These are phyloP conservation scores for Panellus pusillus DNA, from an alignment of 768 basidiomycete species.

Conservation along the genomic window DNA sequence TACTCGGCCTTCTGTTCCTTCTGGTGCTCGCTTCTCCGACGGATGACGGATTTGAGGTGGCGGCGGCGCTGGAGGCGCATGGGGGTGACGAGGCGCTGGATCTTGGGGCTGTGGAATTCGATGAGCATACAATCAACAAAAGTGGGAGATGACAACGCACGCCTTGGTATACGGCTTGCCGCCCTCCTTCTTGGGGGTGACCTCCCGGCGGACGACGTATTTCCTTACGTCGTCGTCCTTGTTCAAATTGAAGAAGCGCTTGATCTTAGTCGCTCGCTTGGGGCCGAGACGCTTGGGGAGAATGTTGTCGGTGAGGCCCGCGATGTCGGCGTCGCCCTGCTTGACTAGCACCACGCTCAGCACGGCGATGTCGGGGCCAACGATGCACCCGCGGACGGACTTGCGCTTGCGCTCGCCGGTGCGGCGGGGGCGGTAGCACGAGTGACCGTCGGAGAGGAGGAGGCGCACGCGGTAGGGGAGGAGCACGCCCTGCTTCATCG, in stretches of 20 bases:
- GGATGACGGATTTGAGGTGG: conserved; percentile 85
- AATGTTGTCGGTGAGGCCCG: conserved; percentile 88
- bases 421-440: conserved; percentile 93
- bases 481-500: conserved; percentile 99
- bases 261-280: conserved; percentile 97
- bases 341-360: conserved; percentile 94
- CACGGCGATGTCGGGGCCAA: conserved; percentile 94
- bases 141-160: conserved; percentile 46
- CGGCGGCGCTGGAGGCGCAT: conserved; percentile 95
- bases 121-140: not conserved
- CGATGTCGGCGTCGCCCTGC: conserved; percentile 88
- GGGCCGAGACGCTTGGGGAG: conserved; percentile 96
- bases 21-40: conserved; percentile 84
- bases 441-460: conserved; percentile 94
- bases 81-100: conserved; percentile 95
- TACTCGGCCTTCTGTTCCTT: conserved; percentile 96
- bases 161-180: conserved; percentile 98
- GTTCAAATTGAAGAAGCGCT: conserved; percentile 94
- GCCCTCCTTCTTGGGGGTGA: conserved; percentile 84
- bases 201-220: conserved; percentile 93
- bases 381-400: conserved; percentile 97
- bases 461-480: conserved; percentile 91
- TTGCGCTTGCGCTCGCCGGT: conserved; percentile 98
- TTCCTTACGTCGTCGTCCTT: conserved; percentile 99
- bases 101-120: conserved; percentile 70